Base-by-base conservation (phyloP, 345 rosid species). In the Heritiera littoralis region DNA sequence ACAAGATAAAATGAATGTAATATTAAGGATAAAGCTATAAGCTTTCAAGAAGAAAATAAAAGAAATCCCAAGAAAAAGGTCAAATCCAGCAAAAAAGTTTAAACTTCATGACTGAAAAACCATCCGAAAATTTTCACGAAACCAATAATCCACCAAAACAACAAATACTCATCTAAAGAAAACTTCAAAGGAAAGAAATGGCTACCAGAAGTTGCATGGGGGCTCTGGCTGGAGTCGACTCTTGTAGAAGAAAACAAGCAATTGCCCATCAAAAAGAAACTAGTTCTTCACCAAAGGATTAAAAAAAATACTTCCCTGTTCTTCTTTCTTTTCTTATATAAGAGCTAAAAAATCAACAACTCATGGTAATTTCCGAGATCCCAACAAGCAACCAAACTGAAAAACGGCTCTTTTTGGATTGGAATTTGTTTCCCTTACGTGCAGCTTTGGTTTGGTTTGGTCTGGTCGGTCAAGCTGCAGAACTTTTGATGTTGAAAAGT, bases 171-270 rank as follows among this genome's bases (percentile, higher is more conserved):
- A 20, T 49, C 14, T 20, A 66, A 54, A 54, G 63, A 52, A 40
- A 64, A 46, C 20, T 28, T 18, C 15, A 74, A 35, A 63, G 75
- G 49, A 78, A 66, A 41, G 41, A n/a, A 76, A 15, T 52, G 56
- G 7, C 81, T 91, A 91, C 98, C 96, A 23, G 89, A 88, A 90
- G 80, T 88, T 84, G 85, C 80, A 72, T 80, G 89, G 30, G 87
- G 84, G 80, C 86, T 87, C 72, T 83, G 91, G 58, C 84, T 82
- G 81, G 84, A 84, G 56, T 90, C 85, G 38, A 90, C 94, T 89
- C 81, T 88, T 73, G 92, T 91, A 64, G 94, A 88, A 82, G 92
- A 91, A 86, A 51, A 83, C 63, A 91, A 80, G 79, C 96, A 93
- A 86, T 93, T 93, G 2, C 98, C 98, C 98, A 91, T 93, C 46